A percentile compares a stretch with the other conserved stretches of the same genome.
Conservation (phyloP, 352 stramenopile species). For the Globisporangium recalcitrans region DNA sequence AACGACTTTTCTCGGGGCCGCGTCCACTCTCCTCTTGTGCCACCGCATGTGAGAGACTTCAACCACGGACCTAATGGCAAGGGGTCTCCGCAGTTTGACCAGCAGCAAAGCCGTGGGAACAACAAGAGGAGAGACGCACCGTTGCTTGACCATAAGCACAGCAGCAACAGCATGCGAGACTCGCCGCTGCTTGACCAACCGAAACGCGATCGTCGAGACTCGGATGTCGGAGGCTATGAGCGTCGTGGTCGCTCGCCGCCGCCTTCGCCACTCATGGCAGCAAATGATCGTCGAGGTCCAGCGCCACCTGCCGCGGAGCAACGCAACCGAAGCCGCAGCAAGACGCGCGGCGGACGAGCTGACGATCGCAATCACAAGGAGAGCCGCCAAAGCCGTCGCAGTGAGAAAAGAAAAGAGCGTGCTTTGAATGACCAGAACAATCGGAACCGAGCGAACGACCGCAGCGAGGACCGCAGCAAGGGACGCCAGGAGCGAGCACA, state of each 20-base stretch:
- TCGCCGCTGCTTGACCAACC: background rate
- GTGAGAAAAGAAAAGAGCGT: conserved; percentile 23
- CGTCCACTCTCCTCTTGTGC: conserved; percentile 6
- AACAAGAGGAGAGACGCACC: background rate
- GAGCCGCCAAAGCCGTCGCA: conserved; percentile 6
- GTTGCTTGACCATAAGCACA: conserved; percentile 3
- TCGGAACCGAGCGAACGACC: conserved; percentile 24
- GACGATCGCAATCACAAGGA: conserved; percentile 7
- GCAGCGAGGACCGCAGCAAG: conserved; percentile 18
- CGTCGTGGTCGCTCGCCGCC: conserved; percentile 22
- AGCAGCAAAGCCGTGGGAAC: background rate
- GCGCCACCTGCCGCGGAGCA: conserved; percentile 4
- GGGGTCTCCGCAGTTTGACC: background rate
- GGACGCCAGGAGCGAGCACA: background rate
- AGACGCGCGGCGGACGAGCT: conserved; percentile 1
- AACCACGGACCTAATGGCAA: conserved; percentile 2
- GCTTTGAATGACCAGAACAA: conserved; percentile 33
- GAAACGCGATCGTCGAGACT: conserved; percentile 8
- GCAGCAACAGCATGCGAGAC: background rate
- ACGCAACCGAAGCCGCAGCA: conserved; percentile 9
- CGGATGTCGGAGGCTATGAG: conserved; percentile 2
- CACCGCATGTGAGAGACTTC: conserved; percentile 1
- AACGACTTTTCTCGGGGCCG: conserved; percentile 8
- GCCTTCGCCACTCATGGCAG: conserved; percentile 22
- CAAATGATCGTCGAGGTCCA: conserved; percentile 6